Evolutionary conservation across 2,329 filamentous ascomycete species (phyloP).

Genomic region (Byssothecium circinans): DNA sequence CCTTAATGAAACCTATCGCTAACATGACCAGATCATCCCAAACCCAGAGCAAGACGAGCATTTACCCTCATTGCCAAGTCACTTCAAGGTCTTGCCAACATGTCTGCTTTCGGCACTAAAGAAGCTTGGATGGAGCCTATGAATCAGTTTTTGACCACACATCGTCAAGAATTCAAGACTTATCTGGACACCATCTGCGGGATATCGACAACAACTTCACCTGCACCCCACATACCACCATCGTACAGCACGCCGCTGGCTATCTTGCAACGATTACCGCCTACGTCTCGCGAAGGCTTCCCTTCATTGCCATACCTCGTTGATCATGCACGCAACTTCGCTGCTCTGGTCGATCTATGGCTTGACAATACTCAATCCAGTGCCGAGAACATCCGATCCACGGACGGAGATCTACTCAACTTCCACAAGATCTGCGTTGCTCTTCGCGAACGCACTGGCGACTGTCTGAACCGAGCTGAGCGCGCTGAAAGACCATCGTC

Average conservation of each 20-base stretch:
- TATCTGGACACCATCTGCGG: constrained; percentile 87
- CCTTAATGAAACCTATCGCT: constrained; percentile 5
- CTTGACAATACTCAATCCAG: constrained; percentile 56
- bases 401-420: constrained; percentile 50
- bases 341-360: constrained; percentile 81
- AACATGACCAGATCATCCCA: constrained; percentile 68
- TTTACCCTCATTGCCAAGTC: constrained; percentile 91
- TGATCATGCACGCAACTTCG: constrained; percentile 83
- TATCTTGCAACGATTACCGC: constrained; percentile 79
- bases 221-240: constrained; percentile 68
- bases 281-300: constrained; percentile 84
- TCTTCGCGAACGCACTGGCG: constrained; percentile 52
- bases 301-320: constrained; percentile 91
- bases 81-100: constrained; percentile 85
- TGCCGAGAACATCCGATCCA: constrained; percentile 41
- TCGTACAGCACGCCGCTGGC: constrained; percentile 92
- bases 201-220: constrained; percentile 67
- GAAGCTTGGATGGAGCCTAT: constrained; percentile 99
- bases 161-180: constrained; percentile 78
- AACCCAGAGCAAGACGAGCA: constrained; percentile 78
- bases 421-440: constrained; percentile 55
- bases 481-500: constrained; percentile 55
- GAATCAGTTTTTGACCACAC: constrained; percentile 79
- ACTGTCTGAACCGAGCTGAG: constrained; percentile 55
- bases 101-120: constrained; percentile 89